Evolutionary conservation across 495 filamentous ascomycete species (phyloP).

Genomic region (Xylaria acuta): DNA sequence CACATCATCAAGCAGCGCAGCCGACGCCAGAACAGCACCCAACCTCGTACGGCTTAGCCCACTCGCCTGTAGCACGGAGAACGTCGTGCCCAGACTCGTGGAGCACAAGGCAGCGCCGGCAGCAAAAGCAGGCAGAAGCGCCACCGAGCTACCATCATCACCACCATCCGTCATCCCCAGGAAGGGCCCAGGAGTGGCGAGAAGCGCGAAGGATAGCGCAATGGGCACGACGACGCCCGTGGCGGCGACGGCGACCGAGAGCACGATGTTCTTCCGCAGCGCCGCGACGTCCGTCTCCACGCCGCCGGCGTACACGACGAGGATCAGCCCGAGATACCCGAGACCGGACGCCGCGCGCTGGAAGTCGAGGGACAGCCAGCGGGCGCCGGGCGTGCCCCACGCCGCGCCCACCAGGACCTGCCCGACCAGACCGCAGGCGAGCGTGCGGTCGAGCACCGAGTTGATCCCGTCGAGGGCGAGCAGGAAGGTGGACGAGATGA

Average conservation of each 20-base stretch:
- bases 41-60: constrained; percentile 64
- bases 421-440: constrained; percentile 77
- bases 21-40: constrained; percentile 71
- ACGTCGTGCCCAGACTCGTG: constrained; percentile 81
- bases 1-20: constrained; percentile 86
- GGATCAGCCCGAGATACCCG: constrained; percentile 78
- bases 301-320: constrained; percentile 79
- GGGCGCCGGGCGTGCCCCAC: constrained; percentile 67
- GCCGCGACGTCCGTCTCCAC: constrained; percentile 66
- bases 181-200: constrained; percentile 29
- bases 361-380: constrained; percentile 54
- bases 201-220: constrained; percentile 68
- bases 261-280: constrained; percentile 63
- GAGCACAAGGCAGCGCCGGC: constrained; percentile 78
- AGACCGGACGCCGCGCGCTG: constrained; percentile 68
- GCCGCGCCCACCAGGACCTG: constrained; percentile 75
- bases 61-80: constrained; percentile 69
- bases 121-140: constrained; percentile 69
- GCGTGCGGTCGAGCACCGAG: constrained; percentile 61
- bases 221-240: constrained; percentile 72
- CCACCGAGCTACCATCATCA: constrained; percentile 35
- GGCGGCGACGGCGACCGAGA: constrained; percentile 66
- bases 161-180: constrained; percentile 6
- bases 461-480: constrained; percentile 68
- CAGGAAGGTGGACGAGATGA: constrained; percentile 69